Conservation (phyloP, 2,329 filamentous ascomycete species). For the Botrytis pseudocinerea region DNA sequence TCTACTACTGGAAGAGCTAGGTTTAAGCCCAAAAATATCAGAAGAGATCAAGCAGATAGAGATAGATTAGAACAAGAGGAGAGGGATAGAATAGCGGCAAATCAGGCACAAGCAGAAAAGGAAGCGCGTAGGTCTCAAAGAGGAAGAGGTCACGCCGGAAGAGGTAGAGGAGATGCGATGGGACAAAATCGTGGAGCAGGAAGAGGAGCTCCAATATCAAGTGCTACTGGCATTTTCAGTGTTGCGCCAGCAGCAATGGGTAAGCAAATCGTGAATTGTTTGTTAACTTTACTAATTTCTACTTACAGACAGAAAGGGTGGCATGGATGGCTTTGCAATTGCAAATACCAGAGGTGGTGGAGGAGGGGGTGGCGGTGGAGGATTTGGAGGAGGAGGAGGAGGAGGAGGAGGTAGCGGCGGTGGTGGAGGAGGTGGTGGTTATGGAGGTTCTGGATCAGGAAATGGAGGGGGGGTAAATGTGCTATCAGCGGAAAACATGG, state of each 20-base stretch:
- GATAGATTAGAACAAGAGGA: slow-evolving; percentile 32
- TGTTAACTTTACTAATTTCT: not conserved
- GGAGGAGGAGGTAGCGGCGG: slow-evolving; percentile 15
- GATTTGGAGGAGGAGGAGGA: slow-evolving; percentile 20
- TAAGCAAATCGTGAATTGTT: not conserved
- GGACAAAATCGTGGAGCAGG: slow-evolving; percentile 30
- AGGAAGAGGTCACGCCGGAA: slow-evolving; percentile 31
- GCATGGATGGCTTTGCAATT: slow-evolving; percentile 6
- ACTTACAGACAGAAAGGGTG: slow-evolving; percentile 19
- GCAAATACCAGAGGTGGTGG: slow-evolving; percentile 8
- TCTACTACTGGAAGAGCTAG: slow-evolving; percentile 33
- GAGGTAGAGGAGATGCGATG: slow-evolving; percentile 41
- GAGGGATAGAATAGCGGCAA: slow-evolving; percentile 27
- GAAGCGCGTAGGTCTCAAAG: slow-evolving; percentile 27
- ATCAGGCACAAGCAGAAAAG: slow-evolving; percentile 27
- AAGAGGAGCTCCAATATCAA: slow-evolving; percentile 25
- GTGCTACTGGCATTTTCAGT: slow-evolving; percentile 34
- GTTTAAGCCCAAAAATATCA: slow-evolving; percentile 41
- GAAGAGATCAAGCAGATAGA: slow-evolving; percentile 35
- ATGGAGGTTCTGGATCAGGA: slow-evolving; percentile 18
- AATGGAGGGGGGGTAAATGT: slow-evolving; percentile 9
- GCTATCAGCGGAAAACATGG: slow-evolving; percentile 11
- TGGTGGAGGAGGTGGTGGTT: slow-evolving; percentile 2
- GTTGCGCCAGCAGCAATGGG: slow-evolving; percentile 22
- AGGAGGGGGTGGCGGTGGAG: slow-evolving; percentile 19